Conservation (phyloP, 1,139 yeast species). For the Saccharomyces hybrid region DNA sequence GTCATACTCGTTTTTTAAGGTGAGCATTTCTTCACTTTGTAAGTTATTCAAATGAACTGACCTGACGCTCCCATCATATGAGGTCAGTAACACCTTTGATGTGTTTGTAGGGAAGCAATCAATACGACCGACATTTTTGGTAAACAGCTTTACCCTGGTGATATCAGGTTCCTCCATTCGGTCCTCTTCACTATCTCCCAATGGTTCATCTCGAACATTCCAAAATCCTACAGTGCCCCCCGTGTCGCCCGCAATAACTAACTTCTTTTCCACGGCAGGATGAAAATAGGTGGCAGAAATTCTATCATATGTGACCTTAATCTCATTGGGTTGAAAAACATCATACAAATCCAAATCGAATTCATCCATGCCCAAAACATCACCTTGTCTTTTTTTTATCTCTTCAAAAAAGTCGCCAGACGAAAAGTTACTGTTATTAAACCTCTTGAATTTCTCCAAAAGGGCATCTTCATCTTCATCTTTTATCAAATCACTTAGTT, state of each 20-base stretch:
- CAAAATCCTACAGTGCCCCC: constrained; percentile 82
- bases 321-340: constrained; percentile 58
- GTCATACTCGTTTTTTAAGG: constrained; percentile 46
- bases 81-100: constrained; percentile 55
- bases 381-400: constrained; percentile 34
- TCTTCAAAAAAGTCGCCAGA: constrained; percentile 73
- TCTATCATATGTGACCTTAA: constrained; percentile 65
- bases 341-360: constrained; percentile 43
- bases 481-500: constrained; percentile 46
- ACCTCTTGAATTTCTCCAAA: constrained; percentile 35
- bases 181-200: constrained; percentile 33
- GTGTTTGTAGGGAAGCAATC: constrained; percentile 45
- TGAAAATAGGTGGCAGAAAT: constrained; percentile 71
- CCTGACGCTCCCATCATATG: constrained; percentile 85
- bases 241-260: constrained; percentile 83
- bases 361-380: constrained; percentile 6
- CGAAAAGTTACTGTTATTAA: constrained; percentile 46
- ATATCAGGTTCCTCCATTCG: constrained; percentile 48
- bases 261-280: constrained; percentile 54
- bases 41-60: constrained; percentile 57
- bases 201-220: constrained; percentile 49
- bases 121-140: constrained; percentile 62
- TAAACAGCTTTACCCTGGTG: constrained; percentile 63
- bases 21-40: constrained; percentile 50
- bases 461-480: constrained; percentile 35